Percentiles rank a stretch among this genome's conserved stretches.
Evolutionary conservation across 1,284 basidiomycete species (phyloP).

Genomic region (Amylostereum areolatum): DNA sequence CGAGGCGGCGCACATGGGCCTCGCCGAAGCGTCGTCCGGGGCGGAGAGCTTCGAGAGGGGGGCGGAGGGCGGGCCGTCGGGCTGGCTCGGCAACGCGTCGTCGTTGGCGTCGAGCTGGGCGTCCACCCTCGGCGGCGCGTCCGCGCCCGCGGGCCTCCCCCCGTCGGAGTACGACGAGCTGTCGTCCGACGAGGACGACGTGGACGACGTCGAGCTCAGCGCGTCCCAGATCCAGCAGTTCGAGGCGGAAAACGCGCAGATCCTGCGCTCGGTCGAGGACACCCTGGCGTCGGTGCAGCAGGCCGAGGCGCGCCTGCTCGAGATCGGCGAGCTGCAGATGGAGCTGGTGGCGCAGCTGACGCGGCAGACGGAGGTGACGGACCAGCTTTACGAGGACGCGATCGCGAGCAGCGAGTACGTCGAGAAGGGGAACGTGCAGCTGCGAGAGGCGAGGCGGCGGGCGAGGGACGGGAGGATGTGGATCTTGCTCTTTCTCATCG

Average conservation of each 20-base stretch:
- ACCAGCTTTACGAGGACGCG: conserved; percentile 86
- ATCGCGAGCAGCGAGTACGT: conserved; percentile 79
- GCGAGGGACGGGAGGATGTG: conserved; percentile 80
- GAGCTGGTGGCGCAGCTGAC: conserved; percentile 84
- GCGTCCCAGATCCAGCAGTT: conserved; percentile 87
- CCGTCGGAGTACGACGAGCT: conserved; percentile 40
- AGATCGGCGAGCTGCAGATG: conserved; percentile 87
- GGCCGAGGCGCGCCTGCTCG: conserved; percentile 82
- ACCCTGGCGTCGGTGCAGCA: conserved; percentile 82
- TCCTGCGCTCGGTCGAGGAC: conserved; percentile 76
- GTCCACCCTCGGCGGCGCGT: conserved; percentile 13
- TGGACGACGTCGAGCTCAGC: conserved; percentile 72
- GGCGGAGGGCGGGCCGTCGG: conserved; percentile 17
- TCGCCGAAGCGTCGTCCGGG: conserved; percentile 17
- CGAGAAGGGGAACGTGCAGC: conserved; percentile 81
- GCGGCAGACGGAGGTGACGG: conserved; percentile 84
- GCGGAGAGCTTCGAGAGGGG: conserved; percentile 15
- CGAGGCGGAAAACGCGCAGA: conserved; percentile 82
- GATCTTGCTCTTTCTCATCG: conserved; percentile 81
- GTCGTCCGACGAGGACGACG: conserved; percentile 42
- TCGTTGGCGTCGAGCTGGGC: conserved; percentile 52
- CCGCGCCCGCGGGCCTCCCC: conserved; percentile 16
- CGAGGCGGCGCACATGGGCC: conserved; percentile 42
- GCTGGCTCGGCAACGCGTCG: conserved; percentile 64
- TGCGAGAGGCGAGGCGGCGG: conserved; percentile 76